Conservation (phyloP, 495 filamentous ascomycete species). For the Talaromyces adpressus region DNA sequence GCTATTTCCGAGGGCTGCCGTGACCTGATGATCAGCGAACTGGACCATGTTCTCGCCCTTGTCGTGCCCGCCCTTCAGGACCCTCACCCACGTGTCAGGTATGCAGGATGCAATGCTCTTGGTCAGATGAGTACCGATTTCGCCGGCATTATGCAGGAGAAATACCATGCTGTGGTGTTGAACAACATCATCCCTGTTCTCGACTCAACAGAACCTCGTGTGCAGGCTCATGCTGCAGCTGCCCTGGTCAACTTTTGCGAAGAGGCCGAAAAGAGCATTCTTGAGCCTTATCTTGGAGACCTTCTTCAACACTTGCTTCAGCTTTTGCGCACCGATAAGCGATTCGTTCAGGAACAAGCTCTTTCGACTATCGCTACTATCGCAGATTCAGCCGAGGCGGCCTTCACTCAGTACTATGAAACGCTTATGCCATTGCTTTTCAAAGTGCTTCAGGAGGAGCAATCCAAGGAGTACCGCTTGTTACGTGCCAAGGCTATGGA, state of each 20-base stretch:
- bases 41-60: constrained; percentile 87
- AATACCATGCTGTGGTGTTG: constrained; percentile 80
- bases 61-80: constrained; percentile 91
- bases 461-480: constrained; percentile 84
- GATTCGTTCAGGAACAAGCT: constrained; percentile 97
- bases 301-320: constrained; percentile 75
- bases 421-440: constrained; percentile 92
- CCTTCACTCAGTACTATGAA: constrained; percentile 94
- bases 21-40: constrained; percentile 90
- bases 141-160: constrained; percentile 95
- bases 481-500: constrained; percentile 98
- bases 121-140: constrained; percentile 99
- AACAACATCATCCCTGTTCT: constrained; percentile 90
- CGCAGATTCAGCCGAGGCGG: constrained; percentile 91
- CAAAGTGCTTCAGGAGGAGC: constrained; percentile 77
- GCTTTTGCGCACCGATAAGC: constrained; percentile 80
- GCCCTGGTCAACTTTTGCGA: constrained; percentile 99
- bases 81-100: constrained; percentile 87
- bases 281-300: constrained; percentile 91
- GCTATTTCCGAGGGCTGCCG: constrained; percentile 97
- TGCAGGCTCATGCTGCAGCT: constrained; percentile 94
- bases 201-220: constrained; percentile 80
- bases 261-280: constrained; percentile 85
- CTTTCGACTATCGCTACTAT: constrained; percentile 98
- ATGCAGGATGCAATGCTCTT: constrained; percentile 97